Base-by-base conservation (phyloP, 2,329 filamentous ascomycete genomes). In the Blumeriella jaapii region DNA sequence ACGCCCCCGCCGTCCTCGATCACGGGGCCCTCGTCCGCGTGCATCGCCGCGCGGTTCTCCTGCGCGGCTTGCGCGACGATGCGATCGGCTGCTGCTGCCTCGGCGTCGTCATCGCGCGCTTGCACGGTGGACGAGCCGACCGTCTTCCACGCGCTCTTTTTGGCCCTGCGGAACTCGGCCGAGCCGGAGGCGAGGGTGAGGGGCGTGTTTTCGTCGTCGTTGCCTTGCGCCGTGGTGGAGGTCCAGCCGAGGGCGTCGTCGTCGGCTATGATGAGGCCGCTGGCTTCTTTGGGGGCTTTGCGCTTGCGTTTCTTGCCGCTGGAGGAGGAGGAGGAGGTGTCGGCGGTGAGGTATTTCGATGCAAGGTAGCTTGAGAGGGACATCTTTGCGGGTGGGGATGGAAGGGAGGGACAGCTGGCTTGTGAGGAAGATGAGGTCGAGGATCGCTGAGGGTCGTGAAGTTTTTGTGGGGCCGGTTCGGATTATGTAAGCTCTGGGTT, bases 271-370 rank as follows among this genome's bases (percentile, higher is more conserved):
- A 78, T 64, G 17, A 81, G 67, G 29, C 74, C 72, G 17, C 64
- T 61, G 29, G 51, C 48, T 32, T 57, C 43, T 33, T 58, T 52
- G 17, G 54, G 52, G 18, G 67, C 59, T 56, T 77, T 78, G 51
- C 71, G 68, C 60, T 79, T 80, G 42, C 71, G 67, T 55, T 78
- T 79, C 54, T 78, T 78, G 31, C 71, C 73, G n/a, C n/a, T n/a
- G 5, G 65, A 59, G 42, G 74, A 68, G 25, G 69, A 63, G 14
- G 69, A 64, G 15, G 56, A 51, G 7, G 55, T 59, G 47, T 80
- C 74, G 25, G 78, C 75, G 2, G 70, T 82, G 31, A 98, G 77
- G 58, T 98, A 98, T 59, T 86, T 91, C 44, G 84, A 80, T 23
- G 89, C 87, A 22, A 98, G 74, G 55, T 96, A 98, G 54, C 78